phyloP scores from a whole-genome alignment of 768 basidiomycete species.

The Paxillus ammoniavirescens region DNA sequence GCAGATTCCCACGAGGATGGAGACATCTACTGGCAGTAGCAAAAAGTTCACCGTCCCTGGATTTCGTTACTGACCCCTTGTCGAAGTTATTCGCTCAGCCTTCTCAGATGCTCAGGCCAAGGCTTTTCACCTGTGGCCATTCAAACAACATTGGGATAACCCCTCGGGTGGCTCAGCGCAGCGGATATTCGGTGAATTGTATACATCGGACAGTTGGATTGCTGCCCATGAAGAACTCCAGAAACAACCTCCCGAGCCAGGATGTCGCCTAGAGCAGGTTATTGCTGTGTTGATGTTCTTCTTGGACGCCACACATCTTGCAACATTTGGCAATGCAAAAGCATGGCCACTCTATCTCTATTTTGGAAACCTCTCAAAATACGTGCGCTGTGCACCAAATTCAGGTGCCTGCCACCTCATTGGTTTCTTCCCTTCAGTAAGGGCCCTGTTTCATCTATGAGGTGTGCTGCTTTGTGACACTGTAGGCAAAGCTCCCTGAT shows the following conservation, averaged over 20 bases:
- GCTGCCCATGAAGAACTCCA: slow-evolving; percentile 31
- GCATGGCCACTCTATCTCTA: slow-evolving; percentile 42
- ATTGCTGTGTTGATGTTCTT: slow-evolving; percentile 5
- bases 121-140: slow-evolving; percentile 30
- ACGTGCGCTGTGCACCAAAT: slow-evolving; percentile 28
- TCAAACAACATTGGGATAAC: slow-evolving; percentile 23
- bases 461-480: no score
- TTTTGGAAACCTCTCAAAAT: slow-evolving; percentile 43
- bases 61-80: slow-evolving; percentile 22
- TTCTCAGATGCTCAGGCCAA: slow-evolving; percentile 18
- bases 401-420: slow-evolving; percentile 37
- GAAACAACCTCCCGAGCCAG: slow-evolving; percentile 18
- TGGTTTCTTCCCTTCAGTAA: slow-evolving; percentile 43
- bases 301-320: not conserved
- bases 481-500: no score
- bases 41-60: slow-evolving; percentile 21
- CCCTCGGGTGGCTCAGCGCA: slow-evolving; percentile 8
- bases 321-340: slow-evolving; percentile 31
- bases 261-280: slow-evolving; percentile 11
- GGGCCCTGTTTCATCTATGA: no score
- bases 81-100: slow-evolving; percentile 18
- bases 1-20: no score
- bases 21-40: not conserved
- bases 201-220: slow-evolving; percentile 32
- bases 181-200: slow-evolving; percentile 26